Evolutionary conservation across 2,329 filamentous ascomycete genomes (phyloP).

Genomic region (Chlorencoelia australis): DNA sequence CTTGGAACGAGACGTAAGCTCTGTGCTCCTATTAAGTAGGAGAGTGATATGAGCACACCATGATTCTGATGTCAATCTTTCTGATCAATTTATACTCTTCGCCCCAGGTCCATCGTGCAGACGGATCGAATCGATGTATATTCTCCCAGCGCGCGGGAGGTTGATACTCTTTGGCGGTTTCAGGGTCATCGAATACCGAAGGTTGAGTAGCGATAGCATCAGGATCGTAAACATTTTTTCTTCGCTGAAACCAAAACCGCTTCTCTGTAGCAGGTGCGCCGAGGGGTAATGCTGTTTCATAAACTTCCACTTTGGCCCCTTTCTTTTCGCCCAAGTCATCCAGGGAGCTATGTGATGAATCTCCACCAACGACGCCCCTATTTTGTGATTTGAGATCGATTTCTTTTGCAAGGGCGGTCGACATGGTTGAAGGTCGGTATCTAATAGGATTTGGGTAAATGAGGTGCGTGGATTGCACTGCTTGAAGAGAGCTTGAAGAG

Average conservation of each 20-base stretch:
- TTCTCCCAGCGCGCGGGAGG: constrained; percentile 29
- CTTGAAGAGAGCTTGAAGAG: not conserved
- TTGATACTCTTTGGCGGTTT: constrained; percentile 14
- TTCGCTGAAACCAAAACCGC: constrained; percentile 20
- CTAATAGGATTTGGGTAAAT: not conserved
- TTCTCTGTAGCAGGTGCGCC: constrained; percentile 12
- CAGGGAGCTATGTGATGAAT: no score
- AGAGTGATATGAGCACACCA: not conserved
- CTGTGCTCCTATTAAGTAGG: not conserved
- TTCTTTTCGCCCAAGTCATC: no score
- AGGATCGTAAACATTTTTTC: constrained; percentile 12
- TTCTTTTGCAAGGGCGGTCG: constrained; percentile 7
- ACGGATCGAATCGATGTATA: constrained; percentile 33
- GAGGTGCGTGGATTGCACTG: not conserved
- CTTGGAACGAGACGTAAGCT: no score
- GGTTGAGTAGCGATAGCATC: constrained; percentile 19
- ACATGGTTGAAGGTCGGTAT: constrained; percentile 2
- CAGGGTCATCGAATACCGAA: constrained; percentile 20
- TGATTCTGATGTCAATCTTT: constrained; percentile 30
- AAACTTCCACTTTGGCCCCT: no score
- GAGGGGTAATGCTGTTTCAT: constrained; percentile 8
- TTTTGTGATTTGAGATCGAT: no score
- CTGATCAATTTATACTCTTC: constrained; percentile 47
- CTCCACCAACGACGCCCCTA: no score
- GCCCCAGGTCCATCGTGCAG: constrained; percentile 42